Conservation (phyloP, 129 eudicot species). For the Silybum marianum region DNA sequence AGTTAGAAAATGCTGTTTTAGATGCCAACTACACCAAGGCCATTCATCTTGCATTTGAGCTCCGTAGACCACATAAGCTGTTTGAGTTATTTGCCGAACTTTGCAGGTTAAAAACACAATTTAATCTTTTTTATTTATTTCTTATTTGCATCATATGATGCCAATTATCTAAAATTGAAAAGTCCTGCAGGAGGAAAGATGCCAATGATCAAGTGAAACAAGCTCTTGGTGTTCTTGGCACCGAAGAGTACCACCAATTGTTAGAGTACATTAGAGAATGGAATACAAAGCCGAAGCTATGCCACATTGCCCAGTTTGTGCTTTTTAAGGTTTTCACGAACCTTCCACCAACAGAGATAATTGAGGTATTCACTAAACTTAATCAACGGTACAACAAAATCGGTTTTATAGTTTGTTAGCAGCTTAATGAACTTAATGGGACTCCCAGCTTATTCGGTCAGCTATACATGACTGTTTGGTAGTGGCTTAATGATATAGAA, state of each 20-base stretch:
- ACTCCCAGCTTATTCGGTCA: neutral
- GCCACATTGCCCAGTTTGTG: constrained; percentile 87
- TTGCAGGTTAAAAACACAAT: constrained; percentile 50
- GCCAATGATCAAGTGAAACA: constrained; percentile 53
- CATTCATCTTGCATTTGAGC: constrained; percentile 91
- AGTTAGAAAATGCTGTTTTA: constrained; percentile 75
- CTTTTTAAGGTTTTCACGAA: constrained; percentile 60
- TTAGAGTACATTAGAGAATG: constrained; percentile 89
- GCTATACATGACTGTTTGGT: neutral
- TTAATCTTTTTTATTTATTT: neutral
- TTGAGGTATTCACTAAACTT: constrained; percentile 49
- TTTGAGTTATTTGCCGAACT: constrained; percentile 76
- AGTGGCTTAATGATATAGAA: too few relatives aligned
- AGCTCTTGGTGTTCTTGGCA: constrained; percentile 62
- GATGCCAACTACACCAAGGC: constrained; percentile 91
- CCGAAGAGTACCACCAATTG: constrained; percentile 57
- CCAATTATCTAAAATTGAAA: neutral
- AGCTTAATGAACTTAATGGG: neutral
- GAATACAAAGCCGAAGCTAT: constrained; percentile 89
- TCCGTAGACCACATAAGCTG: constrained; percentile 85
- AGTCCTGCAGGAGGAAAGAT: constrained; percentile 54
- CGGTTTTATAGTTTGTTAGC: neutral
- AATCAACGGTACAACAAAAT: neutral
- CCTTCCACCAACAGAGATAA: constrained; percentile 75
- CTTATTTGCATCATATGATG: neutral